A percentile compares a stretch with the other conserved stretches of the same genome.
These are phyloP conservation scores for Eucalyptus albens DNA, from an alignment of 345 rosid genomes.

Conservation along the genomic window DNA sequence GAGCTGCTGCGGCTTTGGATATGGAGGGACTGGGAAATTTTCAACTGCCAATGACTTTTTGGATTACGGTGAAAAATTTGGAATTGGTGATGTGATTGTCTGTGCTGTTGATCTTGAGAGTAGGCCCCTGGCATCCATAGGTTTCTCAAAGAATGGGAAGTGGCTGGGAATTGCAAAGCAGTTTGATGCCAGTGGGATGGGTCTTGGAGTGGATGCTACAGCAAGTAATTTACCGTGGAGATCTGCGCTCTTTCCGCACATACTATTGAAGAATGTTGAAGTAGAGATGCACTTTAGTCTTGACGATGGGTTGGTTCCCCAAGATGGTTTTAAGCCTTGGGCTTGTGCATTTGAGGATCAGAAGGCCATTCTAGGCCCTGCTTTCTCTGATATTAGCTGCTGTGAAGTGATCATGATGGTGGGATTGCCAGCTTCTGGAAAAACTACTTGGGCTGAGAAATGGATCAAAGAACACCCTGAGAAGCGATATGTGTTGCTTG, in stretches of 20 bases:
- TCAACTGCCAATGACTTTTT: conserved; percentile 5
- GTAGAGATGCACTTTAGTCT: conserved; percentile 15
- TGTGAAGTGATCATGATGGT: conserved; percentile 23
- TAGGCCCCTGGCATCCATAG: conserved; percentile 11
- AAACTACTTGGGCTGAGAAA: conserved; percentile 26
- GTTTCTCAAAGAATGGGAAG: conserved; percentile 20
- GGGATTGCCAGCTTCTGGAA: conserved; percentile 26
- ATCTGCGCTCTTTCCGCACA: conserved; percentile 16
- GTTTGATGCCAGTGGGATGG: conserved; percentile 7
- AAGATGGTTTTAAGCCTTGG: conserved; percentile 20
- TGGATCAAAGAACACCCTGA: conserved; percentile 22
- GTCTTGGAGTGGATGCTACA: conserved; percentile 7
- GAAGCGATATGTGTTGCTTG: conserved; percentile 12
- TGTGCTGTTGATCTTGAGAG: conserved; percentile 23
- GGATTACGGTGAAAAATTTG: conserved; percentile 14
- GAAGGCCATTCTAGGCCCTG: conserved; percentile 9
- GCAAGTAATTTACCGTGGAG: background rate
- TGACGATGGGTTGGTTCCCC: conserved; percentile 9
- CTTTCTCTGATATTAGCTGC: background rate
- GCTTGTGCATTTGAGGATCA: conserved; percentile 9
- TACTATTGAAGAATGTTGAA: conserved; percentile 18
- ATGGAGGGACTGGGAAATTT: conserved; percentile 21
- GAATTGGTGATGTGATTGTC: conserved; percentile 10
- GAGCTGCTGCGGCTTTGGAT: conserved; percentile 12
- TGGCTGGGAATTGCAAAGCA: conserved; percentile 19